Evolutionary conservation across 352 stramenopile genomes (phyloP), one percentile per base, ranked within the genome.

Genomic region (Globisporangium radiosum): DNA sequence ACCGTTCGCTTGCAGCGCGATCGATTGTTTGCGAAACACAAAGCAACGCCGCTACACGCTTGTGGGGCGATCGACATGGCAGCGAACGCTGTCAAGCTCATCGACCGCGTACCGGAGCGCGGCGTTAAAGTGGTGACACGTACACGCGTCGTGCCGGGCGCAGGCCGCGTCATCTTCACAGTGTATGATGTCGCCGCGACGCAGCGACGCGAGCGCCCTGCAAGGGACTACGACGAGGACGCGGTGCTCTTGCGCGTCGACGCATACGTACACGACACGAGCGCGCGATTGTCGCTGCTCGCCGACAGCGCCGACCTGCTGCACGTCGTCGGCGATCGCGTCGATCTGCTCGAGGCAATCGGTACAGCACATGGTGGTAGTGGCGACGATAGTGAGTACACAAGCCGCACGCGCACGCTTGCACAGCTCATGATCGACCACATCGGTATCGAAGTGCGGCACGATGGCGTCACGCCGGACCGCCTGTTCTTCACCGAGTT

Each of bases 21-120:
- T 50, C 72, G 76, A 52, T 63, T 91, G 36, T 91, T 78, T 37
- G 65, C 73, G 1, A 91, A 88, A 59, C 71, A 87, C 45, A 91
- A 91, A 52, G 67, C 50, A 3, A 91, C 81, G 0, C 81, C 81
- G 42, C 67, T 88, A 15, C 73, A 76, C 15, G 52, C 67, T 33
- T 62, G 37, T 3, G 64, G 75, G 7, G 51, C 65, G 4, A 51
- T 45, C 5, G 81, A 92, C 48, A 39, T 60, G 0, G 44, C 44
- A 9, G 52, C 50, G 0, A 92, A 92, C 48, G 67, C 60, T 4
- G 49, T 45, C 7, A 92, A 90, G 43, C 64, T 92, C 7, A 90
- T 92, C 47, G 76, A 88, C 43, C 63, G 68, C 14, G 69, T 69
- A 37, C 57, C 47, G 0, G 71, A 76, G 10, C 77, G 81, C 14